Evolutionary conservation across 1,284 basidiomycete genomes (phyloP).

Genomic region (Heterobasidion occidentale): DNA sequence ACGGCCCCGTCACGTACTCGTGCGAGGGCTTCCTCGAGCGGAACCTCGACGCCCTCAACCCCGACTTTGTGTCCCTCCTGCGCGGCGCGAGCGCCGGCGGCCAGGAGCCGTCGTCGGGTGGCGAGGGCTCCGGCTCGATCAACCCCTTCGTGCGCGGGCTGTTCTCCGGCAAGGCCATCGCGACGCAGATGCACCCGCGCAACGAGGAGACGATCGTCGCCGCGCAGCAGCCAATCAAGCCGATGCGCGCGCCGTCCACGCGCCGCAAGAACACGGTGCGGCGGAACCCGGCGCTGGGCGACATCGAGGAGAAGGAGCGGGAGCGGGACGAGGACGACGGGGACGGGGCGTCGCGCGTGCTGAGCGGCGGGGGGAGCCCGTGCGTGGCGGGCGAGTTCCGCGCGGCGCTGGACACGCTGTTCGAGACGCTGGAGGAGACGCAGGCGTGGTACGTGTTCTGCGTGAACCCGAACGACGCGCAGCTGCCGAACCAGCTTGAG

Average conservation of each 20-base stretch:
- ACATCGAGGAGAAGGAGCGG: conserved; percentile 43
- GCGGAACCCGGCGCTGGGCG: conserved; percentile 52
- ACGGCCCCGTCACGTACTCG: conserved; percentile 88
- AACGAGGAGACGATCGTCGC: conserved; percentile 93
- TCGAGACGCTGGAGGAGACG: conserved; percentile 85
- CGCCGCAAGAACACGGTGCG: conserved; percentile 69
- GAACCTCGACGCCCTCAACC: conserved; percentile 86
- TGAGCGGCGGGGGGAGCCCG: conserved; percentile 32
- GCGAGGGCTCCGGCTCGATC: conserved; percentile 66
- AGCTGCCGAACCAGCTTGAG: conserved; percentile 91
- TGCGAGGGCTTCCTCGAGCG: conserved; percentile 84
- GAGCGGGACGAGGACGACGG: conserved; percentile 34
- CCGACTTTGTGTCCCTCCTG: conserved; percentile 88
- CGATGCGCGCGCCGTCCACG: conserved; percentile 87
- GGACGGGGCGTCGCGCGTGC: conserved; percentile 25
- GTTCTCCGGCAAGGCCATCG: conserved; percentile 84
- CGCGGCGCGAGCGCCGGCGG: conserved; percentile 44
- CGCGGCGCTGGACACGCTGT: conserved; percentile 75
- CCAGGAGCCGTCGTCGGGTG: conserved; percentile 36
- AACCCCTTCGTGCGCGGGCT: conserved; percentile 90
- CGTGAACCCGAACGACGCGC: conserved; percentile 91
- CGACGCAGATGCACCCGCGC: conserved; percentile 84
- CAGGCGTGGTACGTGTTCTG: conserved; percentile 93
- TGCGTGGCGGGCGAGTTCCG: conserved; percentile 89
- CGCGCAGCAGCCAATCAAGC: conserved; percentile 88